These are phyloP conservation scores for Pilaira anomala DNA, from an alignment of 192 early-diverging fungal genomes.

Conservation along the genomic window DNA sequence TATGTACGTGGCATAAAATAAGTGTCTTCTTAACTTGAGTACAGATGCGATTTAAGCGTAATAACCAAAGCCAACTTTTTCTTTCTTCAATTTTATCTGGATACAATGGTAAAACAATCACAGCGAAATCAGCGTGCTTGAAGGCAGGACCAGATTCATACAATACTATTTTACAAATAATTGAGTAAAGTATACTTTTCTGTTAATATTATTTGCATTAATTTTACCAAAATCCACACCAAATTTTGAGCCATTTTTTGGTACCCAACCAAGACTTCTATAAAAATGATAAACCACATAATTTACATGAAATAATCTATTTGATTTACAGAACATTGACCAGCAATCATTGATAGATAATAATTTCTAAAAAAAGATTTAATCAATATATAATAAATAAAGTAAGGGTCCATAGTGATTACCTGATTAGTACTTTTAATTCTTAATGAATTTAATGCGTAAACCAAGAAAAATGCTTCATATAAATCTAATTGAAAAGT, in stretches of 20 bases:
- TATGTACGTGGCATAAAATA: slow-evolving; percentile 25
- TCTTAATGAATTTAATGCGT: slow-evolving; percentile 53
- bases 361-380: slow-evolving; percentile 1
- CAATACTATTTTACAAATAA: slow-evolving; percentile 35
- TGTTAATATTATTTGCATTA: neutral
- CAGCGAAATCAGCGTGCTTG: slow-evolving; percentile 50
- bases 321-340: neutral
- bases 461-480: slow-evolving; percentile 72
- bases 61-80: slow-evolving; percentile 46
- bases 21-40: slow-evolving; percentile 57
- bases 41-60: slow-evolving; percentile 51
- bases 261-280: slow-evolving; percentile 78
- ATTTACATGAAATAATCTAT: slow-evolving; percentile 47
- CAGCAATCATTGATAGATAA: slow-evolving; percentile 14
- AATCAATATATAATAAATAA: neutral
- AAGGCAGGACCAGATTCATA: slow-evolving; percentile 57
- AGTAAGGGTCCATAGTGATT: neutral
- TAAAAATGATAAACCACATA: slow-evolving; percentile 86
- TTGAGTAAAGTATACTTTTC: neutral
- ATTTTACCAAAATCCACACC: slow-evolving; percentile 68
- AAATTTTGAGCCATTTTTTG: slow-evolving; percentile 80
- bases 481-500: slow-evolving; percentile 65
- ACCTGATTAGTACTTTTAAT: slow-evolving; percentile 24
- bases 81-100: neutral
- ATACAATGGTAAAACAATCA: slow-evolving; percentile 13